Evolutionary conservation across 163 green algal species (phyloP).

Genomic region (Coccomyxa subellipsoidea): DNA sequence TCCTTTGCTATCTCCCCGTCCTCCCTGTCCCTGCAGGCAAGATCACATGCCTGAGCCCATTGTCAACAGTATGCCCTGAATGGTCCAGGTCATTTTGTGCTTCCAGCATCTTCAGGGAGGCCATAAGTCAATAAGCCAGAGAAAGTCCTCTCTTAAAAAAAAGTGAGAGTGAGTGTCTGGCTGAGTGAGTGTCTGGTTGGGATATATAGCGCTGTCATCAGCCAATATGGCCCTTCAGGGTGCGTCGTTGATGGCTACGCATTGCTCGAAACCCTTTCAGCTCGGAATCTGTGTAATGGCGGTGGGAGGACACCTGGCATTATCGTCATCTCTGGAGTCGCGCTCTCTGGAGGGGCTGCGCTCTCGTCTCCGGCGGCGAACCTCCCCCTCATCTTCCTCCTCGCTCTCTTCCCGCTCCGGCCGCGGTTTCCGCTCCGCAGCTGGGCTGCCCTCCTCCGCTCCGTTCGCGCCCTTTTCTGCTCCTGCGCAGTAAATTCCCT

Average conservation of each 20-base stretch:
- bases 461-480: background rate
- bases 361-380: background rate
- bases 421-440: background rate
- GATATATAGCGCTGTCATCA: too few species aligned
- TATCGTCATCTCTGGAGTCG: background rate
- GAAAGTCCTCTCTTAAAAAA: too few species aligned
- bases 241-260: too few species aligned
- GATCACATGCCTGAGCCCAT: too few species aligned
- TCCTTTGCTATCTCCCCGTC: constrained; percentile 13
- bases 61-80: too few species aligned
- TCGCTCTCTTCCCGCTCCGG: background rate
- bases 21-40: constrained; percentile 14
- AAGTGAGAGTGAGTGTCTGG: too few species aligned
- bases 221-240: too few species aligned
- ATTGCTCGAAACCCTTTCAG: too few species aligned
- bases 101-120: too few species aligned
- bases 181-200: too few species aligned
- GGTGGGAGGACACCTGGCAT: background rate
- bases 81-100: too few species aligned
- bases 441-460: background rate
- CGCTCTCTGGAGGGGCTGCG: background rate
- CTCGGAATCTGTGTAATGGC: background rate
- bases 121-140: too few species aligned
- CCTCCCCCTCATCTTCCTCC: background rate
- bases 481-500: background rate